Evolutionary conservation across 768 basidiomycete genomes (phyloP).

Genomic region (Tephrocybe sp.): DNA sequence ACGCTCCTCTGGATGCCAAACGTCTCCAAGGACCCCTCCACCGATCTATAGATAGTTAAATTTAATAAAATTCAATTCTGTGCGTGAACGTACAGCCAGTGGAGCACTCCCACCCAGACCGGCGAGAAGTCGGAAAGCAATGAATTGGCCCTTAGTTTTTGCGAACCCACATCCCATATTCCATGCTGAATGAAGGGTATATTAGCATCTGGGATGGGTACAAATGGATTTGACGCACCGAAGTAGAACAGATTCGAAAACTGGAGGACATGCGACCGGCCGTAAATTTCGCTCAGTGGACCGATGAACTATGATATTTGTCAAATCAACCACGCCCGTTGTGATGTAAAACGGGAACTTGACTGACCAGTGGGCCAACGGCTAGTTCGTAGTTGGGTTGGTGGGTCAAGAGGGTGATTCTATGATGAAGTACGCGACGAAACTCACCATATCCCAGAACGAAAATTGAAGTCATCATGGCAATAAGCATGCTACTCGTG

Average conservation of each 20-base stretch:
- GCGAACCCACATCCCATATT: slow-evolving; percentile 68
- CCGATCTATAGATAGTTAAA: slow-evolving; percentile 38
- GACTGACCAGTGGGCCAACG: slow-evolving; percentile 46
- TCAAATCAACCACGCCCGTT: background rate
- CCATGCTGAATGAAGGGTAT: slow-evolving; percentile 48
- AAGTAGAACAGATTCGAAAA: slow-evolving; percentile 66
- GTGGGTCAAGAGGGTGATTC: background rate
- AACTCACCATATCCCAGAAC: slow-evolving; percentile 55
- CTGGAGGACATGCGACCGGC: slow-evolving; percentile 63
- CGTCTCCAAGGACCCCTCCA: slow-evolving; percentile 64
- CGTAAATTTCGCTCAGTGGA: slow-evolving; percentile 72
- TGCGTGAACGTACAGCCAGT: slow-evolving; percentile 42
- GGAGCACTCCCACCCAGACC: slow-evolving; percentile 77
- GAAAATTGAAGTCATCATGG: slow-evolving; percentile 58
- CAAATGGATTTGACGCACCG: slow-evolving; percentile 32
- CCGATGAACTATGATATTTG: slow-evolving; percentile 40
- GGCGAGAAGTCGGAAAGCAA: slow-evolving; percentile 67
- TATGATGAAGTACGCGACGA: background rate
- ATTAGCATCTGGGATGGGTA: background rate
- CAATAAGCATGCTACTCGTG: slow-evolving; percentile 44
- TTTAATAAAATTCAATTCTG: background rate
- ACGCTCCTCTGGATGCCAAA: slow-evolving; percentile 61
- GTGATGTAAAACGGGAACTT: background rate
- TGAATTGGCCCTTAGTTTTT: slow-evolving; percentile 52
- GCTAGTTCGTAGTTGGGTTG: slow-evolving; percentile 31